These are phyloP conservation scores for Aphanomyces invadans DNA, from an alignment of 352 stramenopile species.

Conservation along the genomic window DNA sequence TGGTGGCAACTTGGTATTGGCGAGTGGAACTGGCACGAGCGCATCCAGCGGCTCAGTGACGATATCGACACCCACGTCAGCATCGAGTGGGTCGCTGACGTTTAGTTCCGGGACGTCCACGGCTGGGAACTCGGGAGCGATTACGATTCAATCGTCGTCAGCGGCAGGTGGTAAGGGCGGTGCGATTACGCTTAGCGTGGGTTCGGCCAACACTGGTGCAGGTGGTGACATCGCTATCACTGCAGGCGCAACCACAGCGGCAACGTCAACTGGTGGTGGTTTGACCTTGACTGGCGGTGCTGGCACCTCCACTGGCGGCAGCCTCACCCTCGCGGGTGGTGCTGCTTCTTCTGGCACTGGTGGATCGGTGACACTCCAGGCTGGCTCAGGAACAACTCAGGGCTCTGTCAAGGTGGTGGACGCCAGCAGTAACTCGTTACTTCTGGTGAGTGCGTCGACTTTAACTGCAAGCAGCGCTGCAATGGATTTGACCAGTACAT, in stretches of 20 bases:
- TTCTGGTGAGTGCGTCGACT: slow-evolving; percentile 33
- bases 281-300: slow-evolving; percentile 30
- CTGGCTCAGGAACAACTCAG: slow-evolving; percentile 25
- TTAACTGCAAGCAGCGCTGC: slow-evolving; percentile 33
- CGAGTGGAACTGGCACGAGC: slow-evolving; percentile 34
- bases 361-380: slow-evolving; percentile 37
- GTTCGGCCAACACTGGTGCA: slow-evolving; percentile 29
- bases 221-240: slow-evolving; percentile 35
- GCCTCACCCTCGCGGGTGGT: slow-evolving; percentile 31
- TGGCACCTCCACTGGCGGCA: slow-evolving; percentile 12
- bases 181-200: slow-evolving; percentile 33
- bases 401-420: slow-evolving; percentile 34
- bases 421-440: slow-evolving; percentile 29
- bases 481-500: slow-evolving; percentile 37
- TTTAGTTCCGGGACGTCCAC: slow-evolving; percentile 34
- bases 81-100: slow-evolving; percentile 33
- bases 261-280: slow-evolving; percentile 32
- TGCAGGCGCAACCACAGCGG: slow-evolving; percentile 35
- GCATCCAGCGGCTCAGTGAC: slow-evolving; percentile 28
- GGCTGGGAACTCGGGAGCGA: slow-evolving; percentile 30
- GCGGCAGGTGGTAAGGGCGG: slow-evolving; percentile 34
- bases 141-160: slow-evolving; percentile 31
- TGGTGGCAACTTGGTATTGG: slow-evolving; percentile 38
- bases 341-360: slow-evolving; percentile 33
- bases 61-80: slow-evolving; percentile 26